phyloP scores from a whole-genome alignment of 352 stramenopile genomes.

The Globisporangium acanthophoron region DNA sequence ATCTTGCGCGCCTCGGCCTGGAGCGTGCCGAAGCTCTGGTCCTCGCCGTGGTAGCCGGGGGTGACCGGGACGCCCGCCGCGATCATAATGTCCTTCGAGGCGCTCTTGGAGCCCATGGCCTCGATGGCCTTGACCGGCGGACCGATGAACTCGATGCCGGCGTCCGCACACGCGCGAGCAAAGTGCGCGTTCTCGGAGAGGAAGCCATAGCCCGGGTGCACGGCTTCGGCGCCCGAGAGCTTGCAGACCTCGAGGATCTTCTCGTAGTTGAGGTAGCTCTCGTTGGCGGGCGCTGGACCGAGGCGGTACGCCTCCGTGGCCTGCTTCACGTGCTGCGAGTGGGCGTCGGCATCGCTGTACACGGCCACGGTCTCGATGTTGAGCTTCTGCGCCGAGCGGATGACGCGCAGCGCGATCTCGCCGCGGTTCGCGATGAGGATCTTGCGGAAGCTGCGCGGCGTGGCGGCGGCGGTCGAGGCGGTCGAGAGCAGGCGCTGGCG shows the following conservation, averaged over 20 bases:
- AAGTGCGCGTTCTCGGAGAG: conserved; percentile 88
- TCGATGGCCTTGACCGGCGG: conserved; percentile 83
- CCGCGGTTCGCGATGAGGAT: conserved; percentile 90
- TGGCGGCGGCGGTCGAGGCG: conserved; percentile 8
- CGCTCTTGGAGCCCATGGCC: conserved; percentile 91
- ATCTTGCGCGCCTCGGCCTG: conserved; percentile 78
- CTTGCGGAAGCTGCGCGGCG: conserved; percentile 68
- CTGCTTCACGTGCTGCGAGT: conserved; percentile 71
- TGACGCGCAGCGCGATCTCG: conserved; percentile 87
- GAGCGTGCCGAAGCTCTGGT: conserved; percentile 79
- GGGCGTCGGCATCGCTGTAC: conserved; percentile 85
- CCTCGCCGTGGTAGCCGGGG: conserved; percentile 88
- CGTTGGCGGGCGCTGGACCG: conserved; percentile 53
- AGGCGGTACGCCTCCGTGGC: conserved; percentile 69
- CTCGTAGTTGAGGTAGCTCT: conserved; percentile 75
- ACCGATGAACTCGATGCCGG: conserved; percentile 88
- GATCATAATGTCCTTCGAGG: conserved; percentile 91
- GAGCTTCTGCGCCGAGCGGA: conserved; percentile 78
- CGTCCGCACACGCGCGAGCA: conserved; percentile 51
- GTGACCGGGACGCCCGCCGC: conserved; percentile 80
- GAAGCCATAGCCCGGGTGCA: conserved; percentile 91
- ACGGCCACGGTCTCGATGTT: conserved; percentile 90
- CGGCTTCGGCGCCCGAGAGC: conserved; percentile 58
- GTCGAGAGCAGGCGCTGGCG: conserved; percentile 20
- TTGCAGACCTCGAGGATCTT: conserved; percentile 75